Conservation (phyloP, 2,329 filamentous ascomycete species). For the Grosmannia serpens region DNA sequence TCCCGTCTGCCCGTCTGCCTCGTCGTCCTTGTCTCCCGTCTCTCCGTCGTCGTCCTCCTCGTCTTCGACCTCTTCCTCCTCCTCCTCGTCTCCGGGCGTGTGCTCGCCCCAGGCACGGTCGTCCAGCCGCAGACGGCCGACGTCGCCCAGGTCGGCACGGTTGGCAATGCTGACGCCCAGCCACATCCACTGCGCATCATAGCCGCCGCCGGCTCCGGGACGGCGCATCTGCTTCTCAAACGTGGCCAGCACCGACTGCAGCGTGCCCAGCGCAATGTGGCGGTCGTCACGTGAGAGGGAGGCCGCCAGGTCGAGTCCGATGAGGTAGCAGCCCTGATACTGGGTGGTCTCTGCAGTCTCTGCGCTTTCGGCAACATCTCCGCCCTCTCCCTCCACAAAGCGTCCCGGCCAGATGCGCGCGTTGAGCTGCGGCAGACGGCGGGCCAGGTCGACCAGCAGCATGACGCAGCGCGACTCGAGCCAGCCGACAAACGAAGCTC, state of each 20-base stretch:
- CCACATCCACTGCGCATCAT: constrained; percentile 37
- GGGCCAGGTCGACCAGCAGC: constrained; percentile 47
- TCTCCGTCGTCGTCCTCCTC: constrained; percentile 26
- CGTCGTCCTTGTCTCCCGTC: constrained; percentile 24
- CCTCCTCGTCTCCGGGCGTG: constrained; percentile 27
- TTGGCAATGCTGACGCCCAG: constrained; percentile 30
- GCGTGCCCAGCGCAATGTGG: constrained; percentile 27
- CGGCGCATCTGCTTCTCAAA: constrained; percentile 36
- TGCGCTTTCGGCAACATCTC: constrained; percentile 2
- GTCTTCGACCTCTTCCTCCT: constrained; percentile 22
- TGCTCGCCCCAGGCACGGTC: constrained; percentile 37
- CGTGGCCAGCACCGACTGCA: constrained; percentile 31
- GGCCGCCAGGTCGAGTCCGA: constrained; percentile 36
- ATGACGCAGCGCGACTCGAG: constrained; percentile 48
- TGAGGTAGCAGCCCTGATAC: constrained; percentile 49
- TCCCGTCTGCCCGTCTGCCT: constrained; percentile 8
- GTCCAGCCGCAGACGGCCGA: constrained; percentile 29
- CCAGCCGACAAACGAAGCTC: constrained; percentile 48
- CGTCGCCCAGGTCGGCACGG: constrained; percentile 24
- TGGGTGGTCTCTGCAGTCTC: constrained; percentile 21
- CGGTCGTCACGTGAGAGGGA: constrained; percentile 27
- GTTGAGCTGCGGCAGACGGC: constrained; percentile 36
- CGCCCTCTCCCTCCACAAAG: constrained; percentile 31
- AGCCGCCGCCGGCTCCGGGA: constrained; percentile 31
- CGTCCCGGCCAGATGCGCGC: constrained; percentile 52